Evolutionary conservation across 1,139 yeast species (phyloP), one percentile per base, ranked within the genome.

Genomic region (Magnusiomyces sp.): DNA sequence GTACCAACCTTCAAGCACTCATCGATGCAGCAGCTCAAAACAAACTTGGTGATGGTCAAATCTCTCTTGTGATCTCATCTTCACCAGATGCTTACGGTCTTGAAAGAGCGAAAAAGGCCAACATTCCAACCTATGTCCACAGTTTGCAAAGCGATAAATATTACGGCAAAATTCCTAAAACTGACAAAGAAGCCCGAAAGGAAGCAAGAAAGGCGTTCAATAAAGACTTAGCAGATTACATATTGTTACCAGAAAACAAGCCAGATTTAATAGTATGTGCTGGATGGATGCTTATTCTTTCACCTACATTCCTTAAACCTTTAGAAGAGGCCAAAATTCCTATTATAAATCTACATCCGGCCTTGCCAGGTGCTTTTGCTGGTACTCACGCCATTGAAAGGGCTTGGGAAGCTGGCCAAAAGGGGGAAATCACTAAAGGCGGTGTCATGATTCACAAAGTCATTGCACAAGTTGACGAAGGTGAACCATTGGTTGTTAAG

Each of bases 381-480:
- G 98, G 98, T 2, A 90, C 95, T 10, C 90, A 87, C 69, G 97
- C 98, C 20, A 92, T 92, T 55, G 96, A 92, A 61, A 74, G 97
- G 60, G 95, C 97, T 0, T 90, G 95, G 92, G 74, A 87, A 61
- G 95, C 95, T 10, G 97, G 97, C 41, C 95, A 88, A 63, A 77
- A 75, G 45, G 95, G 95, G 9, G 77, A 76, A 54, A 76, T 85
- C 52, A 62, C 75, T 13, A 78, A 78, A 59, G 96, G 95, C n/a
- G 98, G 98, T 0, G 86, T 94, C 50, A 92, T 92, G 98, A 86
- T 94, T 47, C 98, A 92, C 69, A 80, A 84, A 63, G 97, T 92
- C 27, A 90, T 92, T 58, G 85, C 90, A 48, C 95, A 86, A 60
- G 98, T 92, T 10, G 98, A 92, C 66, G 80, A 83, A 60, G 98